Evolutionary conservation across 306 rosid genomes (phyloP), one percentile per base, ranked within the genome.

Genomic region (Gynostemma pentaphyllum): DNA sequence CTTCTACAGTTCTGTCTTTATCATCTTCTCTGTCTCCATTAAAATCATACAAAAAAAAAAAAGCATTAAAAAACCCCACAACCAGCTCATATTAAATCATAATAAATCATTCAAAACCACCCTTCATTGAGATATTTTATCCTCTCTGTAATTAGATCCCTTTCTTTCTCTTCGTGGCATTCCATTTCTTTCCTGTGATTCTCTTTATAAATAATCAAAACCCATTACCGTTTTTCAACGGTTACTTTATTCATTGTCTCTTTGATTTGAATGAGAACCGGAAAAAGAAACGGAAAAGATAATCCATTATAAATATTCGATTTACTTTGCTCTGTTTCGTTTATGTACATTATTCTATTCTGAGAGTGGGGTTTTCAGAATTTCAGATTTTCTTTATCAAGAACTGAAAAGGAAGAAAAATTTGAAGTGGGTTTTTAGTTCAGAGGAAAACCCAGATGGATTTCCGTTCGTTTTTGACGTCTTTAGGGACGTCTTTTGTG

Each of bases 401-500:
- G n/a, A 55, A n/a, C 14, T 59, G 46, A 21, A 59, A 30, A 21
- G 5, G n/a, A n/a, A n/a, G n/a, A 50, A 48, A 32, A 46, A 22
- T 45, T 45, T 45, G 50, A 2, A 4, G 28, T 64, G 41, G 16
- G 18, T 3, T 22, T 60, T 60, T 62, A 66, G 70, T 60, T 60
- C 54, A 66, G 70, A 50, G 63, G 9, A 21, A 70, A n/a, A 59
- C 69, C 52, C 68, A 74, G 78, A 94, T 94, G 99, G 82, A 94
- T 75, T 90, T 84, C 30, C 30, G 69, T 53, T 86, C 99, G 40
- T 94, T 94, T 65, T 50, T 85, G 75, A 86, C 97, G 73, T 94
- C 99, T 23, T 74, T 94, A 2, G 95, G 81, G 69, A 94, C 99
- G 26, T 89, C 97, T 13, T 94, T 89, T 27, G 7, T 71, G 68